phyloP scores from a whole-genome alignment of 2,329 filamentous ascomycete species.

The Pestalotiopsis sp. region DNA sequence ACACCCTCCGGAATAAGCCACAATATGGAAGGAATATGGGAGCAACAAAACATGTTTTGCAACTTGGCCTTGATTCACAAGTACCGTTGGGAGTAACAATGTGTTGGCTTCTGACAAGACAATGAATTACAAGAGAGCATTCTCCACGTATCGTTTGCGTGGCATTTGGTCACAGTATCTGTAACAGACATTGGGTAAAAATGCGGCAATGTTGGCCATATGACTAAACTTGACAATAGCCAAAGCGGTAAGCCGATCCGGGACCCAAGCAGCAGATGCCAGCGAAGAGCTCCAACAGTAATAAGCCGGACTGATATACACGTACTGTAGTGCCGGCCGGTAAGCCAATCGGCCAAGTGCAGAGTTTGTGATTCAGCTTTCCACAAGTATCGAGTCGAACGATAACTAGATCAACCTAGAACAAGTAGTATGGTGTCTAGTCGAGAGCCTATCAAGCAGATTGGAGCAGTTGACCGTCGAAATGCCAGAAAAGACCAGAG shows the following conservation, averaged over 20 bases:
- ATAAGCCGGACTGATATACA: background rate
- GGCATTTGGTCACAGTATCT: background rate
- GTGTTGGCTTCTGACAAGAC: background rate
- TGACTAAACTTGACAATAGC: background rate
- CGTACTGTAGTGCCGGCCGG: background rate
- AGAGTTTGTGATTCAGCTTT: background rate
- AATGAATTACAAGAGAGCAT: background rate
- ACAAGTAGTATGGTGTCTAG: background rate
- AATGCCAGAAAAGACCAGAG: background rate
- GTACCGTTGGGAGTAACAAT: background rate
- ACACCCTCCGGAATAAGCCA: background rate
- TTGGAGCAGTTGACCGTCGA: background rate
- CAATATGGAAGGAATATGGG: background rate
- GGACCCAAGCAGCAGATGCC: background rate
- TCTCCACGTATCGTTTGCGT: background rate
- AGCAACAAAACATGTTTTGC: background rate
- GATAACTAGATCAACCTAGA: background rate
- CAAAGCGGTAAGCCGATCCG: constrained; percentile 4
- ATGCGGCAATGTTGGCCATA: background rate
- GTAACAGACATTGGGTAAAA: background rate
- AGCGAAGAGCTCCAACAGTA: background rate
- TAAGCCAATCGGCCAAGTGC: background rate
- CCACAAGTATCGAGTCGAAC: background rate
- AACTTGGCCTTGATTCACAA: background rate
- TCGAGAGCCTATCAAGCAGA: background rate